Evolutionary conservation across 2,329 filamentous ascomycete species (phyloP).

Genomic region (Diaporthe batatas): DNA sequence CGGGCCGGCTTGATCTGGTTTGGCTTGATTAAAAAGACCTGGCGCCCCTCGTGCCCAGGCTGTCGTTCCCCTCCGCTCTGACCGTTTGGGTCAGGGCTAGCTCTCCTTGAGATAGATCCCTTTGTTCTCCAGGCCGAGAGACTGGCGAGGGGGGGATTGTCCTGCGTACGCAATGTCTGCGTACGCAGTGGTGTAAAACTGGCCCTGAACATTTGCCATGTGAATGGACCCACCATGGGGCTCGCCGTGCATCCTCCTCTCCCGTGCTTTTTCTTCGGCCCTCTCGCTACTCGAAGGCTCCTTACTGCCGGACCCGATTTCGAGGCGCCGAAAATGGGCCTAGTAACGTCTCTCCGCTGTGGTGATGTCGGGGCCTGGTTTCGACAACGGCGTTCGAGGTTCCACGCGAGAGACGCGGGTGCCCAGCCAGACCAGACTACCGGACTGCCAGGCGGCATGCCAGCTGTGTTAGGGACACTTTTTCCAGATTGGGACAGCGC

Average conservation of each 20-base stretch:
- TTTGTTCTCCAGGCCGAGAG: slow-evolving; percentile 5
- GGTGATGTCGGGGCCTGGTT: slow-evolving; percentile 9
- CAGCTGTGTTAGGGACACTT: background rate
- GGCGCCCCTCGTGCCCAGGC: slow-evolving; percentile 6
- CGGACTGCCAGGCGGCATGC: no score
- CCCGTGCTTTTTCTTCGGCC: slow-evolving; percentile 11
- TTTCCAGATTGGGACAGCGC: background rate
- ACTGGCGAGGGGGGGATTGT: background rate
- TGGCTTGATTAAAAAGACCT: slow-evolving; percentile 4
- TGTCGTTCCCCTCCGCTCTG: slow-evolving; percentile 23
- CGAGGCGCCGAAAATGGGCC: slow-evolving; percentile 16
- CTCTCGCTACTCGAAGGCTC: background rate
- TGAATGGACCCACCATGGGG: slow-evolving; percentile 11
- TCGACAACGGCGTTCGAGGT: background rate
- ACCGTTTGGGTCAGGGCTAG: slow-evolving; percentile 2
- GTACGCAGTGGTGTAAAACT: background rate
- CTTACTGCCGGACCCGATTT: slow-evolving; percentile 14
- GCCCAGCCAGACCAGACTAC: background rate
- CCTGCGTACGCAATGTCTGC: no score
- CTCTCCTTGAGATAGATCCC: slow-evolving; percentile 7
- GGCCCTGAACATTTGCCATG: slow-evolving; percentile 13
- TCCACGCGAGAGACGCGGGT: background rate
- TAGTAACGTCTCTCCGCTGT: background rate
- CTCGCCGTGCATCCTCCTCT: slow-evolving; percentile 7
- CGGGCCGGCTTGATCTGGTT: background rate